Base-by-base conservation (phyloP, 2,329 filamentous ascomycete genomes). In the Trichoderma semiorbis region DNA sequence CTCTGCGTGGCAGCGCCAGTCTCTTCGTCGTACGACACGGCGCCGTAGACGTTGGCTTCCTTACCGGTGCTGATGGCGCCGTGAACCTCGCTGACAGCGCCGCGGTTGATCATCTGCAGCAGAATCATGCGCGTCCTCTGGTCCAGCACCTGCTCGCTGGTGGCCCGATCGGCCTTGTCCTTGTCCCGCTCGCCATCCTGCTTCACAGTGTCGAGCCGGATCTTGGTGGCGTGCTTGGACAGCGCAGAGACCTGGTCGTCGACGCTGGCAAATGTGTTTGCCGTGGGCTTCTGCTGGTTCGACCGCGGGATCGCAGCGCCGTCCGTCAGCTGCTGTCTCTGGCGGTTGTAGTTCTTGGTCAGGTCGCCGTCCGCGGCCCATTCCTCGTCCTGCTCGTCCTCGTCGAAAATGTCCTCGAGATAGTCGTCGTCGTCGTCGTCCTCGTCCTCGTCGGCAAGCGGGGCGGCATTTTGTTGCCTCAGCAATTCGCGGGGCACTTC, bases 11-110 rank as follows among this genome's bases (percentile, higher is more conserved):
- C 83, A 24, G 86, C 83, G 50, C 85, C 85, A 8, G 87, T 81
- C 26, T 80, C 82, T 11, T 88, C 86, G 7, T 89, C 85, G 64
- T 89, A 84, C 3, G 90, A 88, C 12, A 97, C 87, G 21, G 95
- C 94, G 74, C 97, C 94, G 83, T 99, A 99, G 30, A 99, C 96
- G 80, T 99, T 99, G 73, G 96, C 96, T 82, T 99, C 96, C 81
- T 99, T 99, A 70, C 96, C 96, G 0, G 96, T 99, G 73, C 94
- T 97, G 76, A 99, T 88, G 79, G 96, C 96, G 61, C 97, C 96
- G 80, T 99, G 94, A 66, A 99, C 91, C 81, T 98, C 95, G 71
- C 92, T 93, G 64, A 99, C 91, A 74, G 95, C 86, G 73, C 94
- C 92, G 39, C 94, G 90, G 81, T 98, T 98, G 84, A 98, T 95